Base-by-base conservation (phyloP, 2,329 filamentous ascomycete species). In the Fusarium clavum region DNA sequence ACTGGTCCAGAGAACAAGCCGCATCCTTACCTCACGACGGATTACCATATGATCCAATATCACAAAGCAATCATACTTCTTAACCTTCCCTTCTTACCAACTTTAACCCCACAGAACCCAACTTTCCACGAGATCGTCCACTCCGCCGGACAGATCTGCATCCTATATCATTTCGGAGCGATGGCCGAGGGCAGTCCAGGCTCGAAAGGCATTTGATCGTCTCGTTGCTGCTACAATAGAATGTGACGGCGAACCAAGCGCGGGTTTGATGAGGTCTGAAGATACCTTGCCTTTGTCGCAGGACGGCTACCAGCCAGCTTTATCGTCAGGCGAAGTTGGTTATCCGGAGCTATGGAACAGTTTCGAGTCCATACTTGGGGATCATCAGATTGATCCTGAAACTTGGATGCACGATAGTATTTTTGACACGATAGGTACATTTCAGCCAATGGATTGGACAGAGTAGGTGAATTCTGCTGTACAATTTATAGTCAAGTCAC, bases 321-420 rank as follows among this genome's bases (percentile, higher is more conserved):
- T 38, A 3, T n/a, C 0, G 6, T 13, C 14, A 5, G n/a, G 20
- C 2, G 57, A 59, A 4, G 0, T 16, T 2, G 9, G n/a, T 16
- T 1, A 16, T 8, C 24, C 6, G 2, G 51, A 59, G 30, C 7
- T 30, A 0, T 59, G 51, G 57, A 59, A 24, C 34, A 57, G 1
- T 14, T 59, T 59, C 12, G 40, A 46, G 51, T 38, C 40, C 0
- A 45, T 57, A 40, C 51, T 46, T 3, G 51, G 6, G 9, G 51
- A 57, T 6, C 9, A 59, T 38, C 51, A 57, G 9, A 57, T 59
- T n/a, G 57, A 57, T 12, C n/a, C 14, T 1, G 40, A 2, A 10
- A 59, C 57, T 18, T 59, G 57, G 51, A 59, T 59, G 40, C 51
- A 59, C 10, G 57, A 59, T 40, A 59, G 57, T 6, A 59, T 59